Evolutionary conservation across 2,329 filamentous ascomycete genomes (phyloP).

Genomic region (Fusarium cicatricum): DNA sequence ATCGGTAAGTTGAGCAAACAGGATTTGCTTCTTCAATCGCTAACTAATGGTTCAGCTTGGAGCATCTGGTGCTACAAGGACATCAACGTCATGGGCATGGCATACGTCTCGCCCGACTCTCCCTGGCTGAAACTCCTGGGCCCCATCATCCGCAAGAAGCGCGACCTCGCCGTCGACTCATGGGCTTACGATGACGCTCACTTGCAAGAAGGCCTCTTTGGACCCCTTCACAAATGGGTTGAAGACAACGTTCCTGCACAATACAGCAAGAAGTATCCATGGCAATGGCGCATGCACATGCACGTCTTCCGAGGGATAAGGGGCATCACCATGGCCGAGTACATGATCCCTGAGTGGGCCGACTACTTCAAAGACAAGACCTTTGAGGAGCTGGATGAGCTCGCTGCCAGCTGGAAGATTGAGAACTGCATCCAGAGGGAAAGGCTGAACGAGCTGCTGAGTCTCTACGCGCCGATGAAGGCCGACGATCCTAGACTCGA

Average conservation of each 20-base stretch:
- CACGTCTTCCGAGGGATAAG: constrained; percentile 57
- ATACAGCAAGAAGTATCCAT: constrained; percentile 56
- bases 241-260: constrained; percentile 54
- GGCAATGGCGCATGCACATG: constrained; percentile 57
- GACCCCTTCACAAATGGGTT: constrained; percentile 51
- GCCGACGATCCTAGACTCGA: constrained; percentile 33
- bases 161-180: constrained; percentile 59
- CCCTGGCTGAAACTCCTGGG: constrained; percentile 59
- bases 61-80: constrained; percentile 68
- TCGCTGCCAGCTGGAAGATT: constrained; percentile 60
- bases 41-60: constrained; percentile 51
- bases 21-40: background rate
- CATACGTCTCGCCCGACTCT: constrained; percentile 55
- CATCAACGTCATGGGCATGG: constrained; percentile 63
- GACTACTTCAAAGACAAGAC: constrained; percentile 60
- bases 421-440: constrained; percentile 62
- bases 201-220: constrained; percentile 47
- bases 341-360: constrained; percentile 62
- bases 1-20: constrained; percentile 18
- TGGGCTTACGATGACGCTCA: constrained; percentile 55
- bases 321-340: constrained; percentile 54
- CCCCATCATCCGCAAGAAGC: constrained; percentile 64
- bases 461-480: constrained; percentile 50
- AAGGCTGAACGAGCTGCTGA: constrained; percentile 59
- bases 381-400: constrained; percentile 60